Percentiles rank a stretch among this genome's conserved stretches.
These are phyloP conservation scores for Candolleomyces eurysporus DNA, from an alignment of 768 basidiomycete species.

Conservation along the genomic window DNA sequence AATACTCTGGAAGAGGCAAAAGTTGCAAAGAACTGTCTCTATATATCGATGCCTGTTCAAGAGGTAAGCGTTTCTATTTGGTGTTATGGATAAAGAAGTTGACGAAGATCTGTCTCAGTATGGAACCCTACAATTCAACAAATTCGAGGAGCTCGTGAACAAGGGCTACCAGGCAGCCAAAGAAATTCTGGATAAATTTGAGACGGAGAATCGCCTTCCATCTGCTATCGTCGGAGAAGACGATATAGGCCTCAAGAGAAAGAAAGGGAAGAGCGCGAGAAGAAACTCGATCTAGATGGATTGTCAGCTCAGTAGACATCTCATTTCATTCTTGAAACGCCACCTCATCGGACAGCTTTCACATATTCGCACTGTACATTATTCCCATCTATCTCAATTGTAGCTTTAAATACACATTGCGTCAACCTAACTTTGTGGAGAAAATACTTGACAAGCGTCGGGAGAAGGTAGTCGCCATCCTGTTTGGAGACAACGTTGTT, in stretches of 20 bases:
- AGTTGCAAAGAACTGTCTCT: conserved; percentile 80
- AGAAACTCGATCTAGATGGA: conserved; percentile 62
- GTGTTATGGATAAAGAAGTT: background rate
- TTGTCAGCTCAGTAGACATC: background rate
- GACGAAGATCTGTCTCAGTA: conserved; percentile 46
- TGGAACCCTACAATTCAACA: conserved; percentile 86
- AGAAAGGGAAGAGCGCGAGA: conserved; percentile 74
- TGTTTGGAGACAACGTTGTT: too few species aligned
- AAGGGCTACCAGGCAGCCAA: conserved; percentile 77
- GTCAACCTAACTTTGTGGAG: too few species aligned
- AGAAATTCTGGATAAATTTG: conserved; percentile 72
- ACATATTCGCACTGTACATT: background rate
- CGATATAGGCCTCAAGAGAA: conserved; percentile 45
- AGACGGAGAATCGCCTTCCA: conserved; percentile 82
- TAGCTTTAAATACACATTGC: too few species aligned
- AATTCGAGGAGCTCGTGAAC: conserved; percentile 84
- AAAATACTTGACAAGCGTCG: too few species aligned
- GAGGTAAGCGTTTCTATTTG: conserved; percentile 46
- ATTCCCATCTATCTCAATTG: background rate
- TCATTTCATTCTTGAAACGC: background rate
- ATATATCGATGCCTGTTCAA: conserved; percentile 94
- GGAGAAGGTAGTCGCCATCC: too few species aligned
- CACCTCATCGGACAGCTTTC: background rate
- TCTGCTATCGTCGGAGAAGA: conserved; percentile 59
- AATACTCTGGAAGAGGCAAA: conserved; percentile 97